These are phyloP conservation scores for Metarhizium humberi DNA, from an alignment of 2,329 filamentous ascomycete species.

Conservation along the genomic window DNA sequence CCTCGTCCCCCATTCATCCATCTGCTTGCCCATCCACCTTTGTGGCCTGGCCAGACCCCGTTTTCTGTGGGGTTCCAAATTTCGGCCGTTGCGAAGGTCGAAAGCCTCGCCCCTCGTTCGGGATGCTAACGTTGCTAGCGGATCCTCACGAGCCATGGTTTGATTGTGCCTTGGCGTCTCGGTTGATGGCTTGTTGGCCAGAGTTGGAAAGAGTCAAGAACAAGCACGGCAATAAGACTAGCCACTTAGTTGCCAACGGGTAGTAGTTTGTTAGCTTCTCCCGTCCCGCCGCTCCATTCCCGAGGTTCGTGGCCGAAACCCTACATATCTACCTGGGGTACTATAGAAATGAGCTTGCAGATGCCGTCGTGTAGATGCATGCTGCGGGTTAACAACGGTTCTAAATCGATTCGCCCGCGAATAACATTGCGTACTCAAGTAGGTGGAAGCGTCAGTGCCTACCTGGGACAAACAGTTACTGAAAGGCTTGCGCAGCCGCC, in stretches of 20 bases:
- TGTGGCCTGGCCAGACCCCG: not conserved
- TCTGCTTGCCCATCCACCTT: not conserved
- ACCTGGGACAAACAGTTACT: not conserved
- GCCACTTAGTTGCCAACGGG: no score
- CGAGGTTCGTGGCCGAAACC: not conserved
- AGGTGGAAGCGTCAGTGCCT: not conserved
- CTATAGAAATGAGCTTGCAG: not conserved
- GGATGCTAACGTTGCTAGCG: not conserved
- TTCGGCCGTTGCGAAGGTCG: slow-evolving; percentile 6
- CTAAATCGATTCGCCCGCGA: not conserved
- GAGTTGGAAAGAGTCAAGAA: not conserved
- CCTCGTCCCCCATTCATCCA: slow-evolving; percentile 3
- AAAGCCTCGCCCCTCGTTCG: not conserved
- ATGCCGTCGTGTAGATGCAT: not conserved
- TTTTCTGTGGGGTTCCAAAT: slow-evolving; percentile 7
- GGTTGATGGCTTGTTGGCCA: not conserved
- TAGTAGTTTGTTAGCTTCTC: not conserved
- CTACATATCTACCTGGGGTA: not conserved
- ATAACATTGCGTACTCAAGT: not conserved
- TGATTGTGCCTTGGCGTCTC: not conserved
- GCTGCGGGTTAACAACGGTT: not conserved
- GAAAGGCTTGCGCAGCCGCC: not conserved
- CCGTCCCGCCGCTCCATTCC: not conserved
- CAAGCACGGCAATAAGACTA: not conserved
- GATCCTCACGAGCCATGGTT: slow-evolving; percentile 1